A percentile compares a stretch with the other conserved stretches of the same genome.
Evolutionary conservation across 768 basidiomycete species (phyloP).

Genomic region (Suillus weaverae): DNA sequence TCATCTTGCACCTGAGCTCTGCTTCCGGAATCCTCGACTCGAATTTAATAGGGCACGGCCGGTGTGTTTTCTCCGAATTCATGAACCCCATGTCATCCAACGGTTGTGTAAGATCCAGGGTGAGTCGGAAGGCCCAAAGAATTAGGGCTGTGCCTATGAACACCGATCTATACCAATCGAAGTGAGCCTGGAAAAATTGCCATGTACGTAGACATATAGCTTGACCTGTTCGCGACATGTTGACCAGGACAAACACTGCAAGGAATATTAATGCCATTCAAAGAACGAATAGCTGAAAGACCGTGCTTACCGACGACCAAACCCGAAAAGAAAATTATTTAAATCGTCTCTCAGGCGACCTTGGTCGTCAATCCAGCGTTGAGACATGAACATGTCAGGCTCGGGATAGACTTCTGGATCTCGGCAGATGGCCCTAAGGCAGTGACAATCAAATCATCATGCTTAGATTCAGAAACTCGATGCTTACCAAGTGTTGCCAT

Average conservation of each 20-base stretch:
- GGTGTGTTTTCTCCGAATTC: conserved; percentile 38
- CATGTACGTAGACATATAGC: neutral
- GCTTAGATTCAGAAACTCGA: no score
- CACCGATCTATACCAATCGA: conserved; percentile 41
- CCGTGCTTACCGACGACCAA: conserved; percentile 47
- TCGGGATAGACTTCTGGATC: neutral
- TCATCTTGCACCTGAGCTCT: neutral
- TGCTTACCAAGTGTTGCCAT: conserved; percentile 21
- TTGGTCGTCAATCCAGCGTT: neutral
- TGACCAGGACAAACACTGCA: conserved; percentile 57
- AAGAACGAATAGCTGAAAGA: neutral
- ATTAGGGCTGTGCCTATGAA: conserved; percentile 53
- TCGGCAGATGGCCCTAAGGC: conserved; percentile 1
- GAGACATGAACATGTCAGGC: neutral
- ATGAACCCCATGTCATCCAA: conserved; percentile 60
- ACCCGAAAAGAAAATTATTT: conserved; percentile 53
- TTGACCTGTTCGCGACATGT: neutral
- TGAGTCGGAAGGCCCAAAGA: conserved; percentile 19
- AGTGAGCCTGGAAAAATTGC: neutral
- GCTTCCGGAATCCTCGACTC: conserved; percentile 36
- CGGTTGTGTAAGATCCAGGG: conserved; percentile 29
- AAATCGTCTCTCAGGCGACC: conserved; percentile 24
- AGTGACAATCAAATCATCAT: neutral
- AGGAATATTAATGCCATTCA: neutral
- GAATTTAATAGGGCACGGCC: conserved; percentile 54